Percentiles rank a stretch among this genome's conserved stretches.
phyloP scores from a whole-genome alignment of 2,329 filamentous ascomycete species.

The Coniochaeta sp. region DNA sequence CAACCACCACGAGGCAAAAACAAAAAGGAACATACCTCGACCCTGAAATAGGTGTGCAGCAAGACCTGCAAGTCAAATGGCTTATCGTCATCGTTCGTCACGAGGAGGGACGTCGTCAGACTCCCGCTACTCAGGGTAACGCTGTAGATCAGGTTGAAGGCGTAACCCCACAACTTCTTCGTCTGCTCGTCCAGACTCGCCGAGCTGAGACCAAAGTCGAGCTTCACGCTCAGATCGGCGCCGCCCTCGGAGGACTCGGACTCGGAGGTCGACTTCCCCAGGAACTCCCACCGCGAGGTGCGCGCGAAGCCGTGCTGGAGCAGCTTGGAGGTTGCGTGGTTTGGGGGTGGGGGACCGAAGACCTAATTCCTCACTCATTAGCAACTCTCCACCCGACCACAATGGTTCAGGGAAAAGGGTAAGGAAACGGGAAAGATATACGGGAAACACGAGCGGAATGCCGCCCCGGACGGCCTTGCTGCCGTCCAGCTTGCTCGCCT shows the following conservation, averaged over 20 bases:
- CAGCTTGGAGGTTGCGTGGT: constrained; percentile 68
- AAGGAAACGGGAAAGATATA: constrained; percentile 33
- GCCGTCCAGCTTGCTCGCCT: constrained; percentile 74
- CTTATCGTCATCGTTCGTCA: constrained; percentile 78
- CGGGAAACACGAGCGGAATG: constrained; percentile 88
- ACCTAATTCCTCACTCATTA: constrained; percentile 44
- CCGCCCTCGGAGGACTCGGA: constrained; percentile 21
- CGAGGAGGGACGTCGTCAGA: constrained; percentile 73
- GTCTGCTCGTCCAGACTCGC: constrained; percentile 61
- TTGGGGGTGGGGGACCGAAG: constrained; percentile 69
- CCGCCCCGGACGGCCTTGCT: constrained; percentile 85
- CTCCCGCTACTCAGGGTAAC: constrained; percentile 72
- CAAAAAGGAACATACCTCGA: constrained; percentile 55
- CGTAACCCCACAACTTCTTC: constrained; percentile 71
- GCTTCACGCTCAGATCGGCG: constrained; percentile 66
- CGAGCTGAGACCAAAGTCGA: constrained; percentile 87
- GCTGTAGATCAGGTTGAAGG: constrained; percentile 88
- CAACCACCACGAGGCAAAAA: too few species aligned
- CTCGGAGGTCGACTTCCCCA: constrained; percentile 78
- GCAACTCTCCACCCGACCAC: not conserved
- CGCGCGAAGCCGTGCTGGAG: constrained; percentile 95
- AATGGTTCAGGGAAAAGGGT: constrained; percentile 8
- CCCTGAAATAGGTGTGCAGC: constrained; percentile 81
- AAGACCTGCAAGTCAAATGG: constrained; percentile 88
- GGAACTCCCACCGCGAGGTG: constrained; percentile 83